Evolutionary conservation across 129 eudicot genomes (phyloP), one percentile per base, ranked within the genome.

Genomic region (Cynara cardunculus): DNA sequence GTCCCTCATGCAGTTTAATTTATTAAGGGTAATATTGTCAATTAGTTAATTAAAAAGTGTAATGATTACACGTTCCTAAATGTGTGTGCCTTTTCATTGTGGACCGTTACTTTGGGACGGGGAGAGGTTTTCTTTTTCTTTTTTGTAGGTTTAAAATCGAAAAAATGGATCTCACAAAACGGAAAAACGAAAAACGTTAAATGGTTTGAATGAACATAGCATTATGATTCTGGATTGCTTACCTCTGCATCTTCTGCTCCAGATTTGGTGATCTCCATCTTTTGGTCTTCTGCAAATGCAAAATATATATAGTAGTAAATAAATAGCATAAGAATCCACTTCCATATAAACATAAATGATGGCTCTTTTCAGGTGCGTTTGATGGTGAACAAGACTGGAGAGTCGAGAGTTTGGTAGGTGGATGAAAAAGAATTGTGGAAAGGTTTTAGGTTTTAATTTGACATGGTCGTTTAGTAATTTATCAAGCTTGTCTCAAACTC

Each of bases 231-330:
- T 66, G 9, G 12, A 16, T 72, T 56, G 39, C 79, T 71, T 34
- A 83, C 86, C 82, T 83, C 86, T 21, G 82, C 86, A 39, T 83
- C 79, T 30, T 86, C 89, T 21, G 78, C 78, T 8, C 82, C 86
- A 31, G 85, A 66, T 83, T 83, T 83, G 30, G 79, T 44, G 21
- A 78, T 86, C 79, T 86, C 89, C 89, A 86, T 82, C 77, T 81
- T 86, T 69, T 82, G 89, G 84, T 86, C 89, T 71, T 86, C 89
- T 86, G 86, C 68, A 82, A 56, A 78, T 41, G 61, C 69, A 71
- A 77, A 19, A 76, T 35, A n/a, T 1, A 26, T n/a, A 11, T 25
- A 31, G 46, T 82, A 68, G 46, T 82, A 68, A 75, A 67, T 67
- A 82, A 26, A 44, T 3, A 68, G 71, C 61, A 74, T 10, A 76